These are phyloP conservation scores for Lagenidium sp. DNA, from an alignment of 352 stramenopile genomes.

Conservation along the genomic window DNA sequence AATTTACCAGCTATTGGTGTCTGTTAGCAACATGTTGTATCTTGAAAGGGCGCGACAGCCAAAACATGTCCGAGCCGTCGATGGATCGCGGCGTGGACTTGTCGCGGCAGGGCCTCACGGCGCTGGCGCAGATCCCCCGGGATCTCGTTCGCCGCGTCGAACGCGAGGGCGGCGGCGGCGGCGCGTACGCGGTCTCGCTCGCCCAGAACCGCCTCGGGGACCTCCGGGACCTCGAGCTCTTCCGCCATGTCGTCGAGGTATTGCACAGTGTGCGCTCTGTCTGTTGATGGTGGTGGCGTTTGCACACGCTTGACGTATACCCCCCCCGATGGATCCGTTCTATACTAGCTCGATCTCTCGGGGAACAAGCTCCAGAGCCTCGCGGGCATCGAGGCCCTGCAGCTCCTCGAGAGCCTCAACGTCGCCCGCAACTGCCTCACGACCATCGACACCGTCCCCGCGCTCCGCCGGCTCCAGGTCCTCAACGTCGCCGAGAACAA, in stretches of 20 bases:
- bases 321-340: no score
- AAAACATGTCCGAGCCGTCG: neutral
- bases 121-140: constrained; percentile 34
- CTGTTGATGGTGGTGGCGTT: neutral
- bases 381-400: constrained; percentile 39
- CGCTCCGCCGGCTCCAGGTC: constrained; percentile 28
- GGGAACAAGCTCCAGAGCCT: constrained; percentile 42
- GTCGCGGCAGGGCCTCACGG: constrained; percentile 33
- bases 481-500: constrained; percentile 51
- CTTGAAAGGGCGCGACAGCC: constrained; percentile 5
- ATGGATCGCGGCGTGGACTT: constrained; percentile 36
- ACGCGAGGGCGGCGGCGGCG: constrained; percentile 7
- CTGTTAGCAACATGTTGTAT: no score
- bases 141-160: constrained; percentile 34
- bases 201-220: constrained; percentile 37
- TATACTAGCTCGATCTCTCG: constrained; percentile 43
- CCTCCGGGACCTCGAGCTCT: constrained; percentile 30
- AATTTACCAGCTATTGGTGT: no score
- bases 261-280: neutral
- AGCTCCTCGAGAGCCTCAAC: constrained; percentile 32
- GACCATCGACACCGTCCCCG: constrained; percentile 25
- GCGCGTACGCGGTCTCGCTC: constrained; percentile 31
- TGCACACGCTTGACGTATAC: no score
- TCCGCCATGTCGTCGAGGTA: constrained; percentile 32
- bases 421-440: constrained; percentile 40